Conservation (phyloP, 495 filamentous ascomycete species). For the Penicillium cinerascens region DNA sequence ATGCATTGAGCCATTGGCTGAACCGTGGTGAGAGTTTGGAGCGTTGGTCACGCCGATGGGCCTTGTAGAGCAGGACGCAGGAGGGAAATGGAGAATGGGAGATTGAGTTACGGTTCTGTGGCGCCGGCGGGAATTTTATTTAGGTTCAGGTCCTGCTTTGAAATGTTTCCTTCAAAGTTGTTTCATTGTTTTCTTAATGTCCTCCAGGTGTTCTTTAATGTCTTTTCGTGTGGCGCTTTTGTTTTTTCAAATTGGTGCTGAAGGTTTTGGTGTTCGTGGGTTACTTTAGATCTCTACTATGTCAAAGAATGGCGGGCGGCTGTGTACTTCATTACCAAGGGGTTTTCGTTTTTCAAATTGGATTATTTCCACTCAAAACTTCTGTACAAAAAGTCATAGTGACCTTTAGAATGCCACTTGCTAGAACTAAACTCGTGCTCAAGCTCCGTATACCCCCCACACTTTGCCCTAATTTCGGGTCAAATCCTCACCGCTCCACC, state of each 20-base stretch:
- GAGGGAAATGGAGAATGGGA: neutral
- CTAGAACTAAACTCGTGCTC: too few species aligned
- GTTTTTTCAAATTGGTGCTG: neutral
- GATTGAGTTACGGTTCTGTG: slow-evolving; percentile 2
- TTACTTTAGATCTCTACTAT: slow-evolving; percentile 4
- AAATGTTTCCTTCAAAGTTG: neutral
- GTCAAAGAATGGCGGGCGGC: slow-evolving; percentile 9
- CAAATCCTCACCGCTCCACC: neutral
- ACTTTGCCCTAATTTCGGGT: neutral
- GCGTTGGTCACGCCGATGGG: slow-evolving; percentile 10
- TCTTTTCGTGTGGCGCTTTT: neutral
- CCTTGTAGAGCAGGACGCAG: slow-evolving; percentile 9
- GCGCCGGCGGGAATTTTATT: neutral
- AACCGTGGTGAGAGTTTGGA: neutral
- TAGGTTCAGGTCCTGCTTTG: neutral
- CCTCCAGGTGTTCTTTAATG: neutral
- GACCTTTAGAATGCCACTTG: too few species aligned
- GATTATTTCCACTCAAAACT: neutral
- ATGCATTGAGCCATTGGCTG: slow-evolving; percentile 1
- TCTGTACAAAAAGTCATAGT: neutral
- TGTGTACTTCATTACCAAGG: neutral
- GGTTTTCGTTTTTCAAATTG: neutral
- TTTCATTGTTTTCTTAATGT: neutral
- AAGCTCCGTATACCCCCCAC: neutral
- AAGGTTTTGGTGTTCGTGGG: neutral